Evolutionary conservation across 2,329 filamentous ascomycete species (phyloP), one percentile per base, ranked within the genome.

Genomic region (Colletotrichum sublineola): DNA sequence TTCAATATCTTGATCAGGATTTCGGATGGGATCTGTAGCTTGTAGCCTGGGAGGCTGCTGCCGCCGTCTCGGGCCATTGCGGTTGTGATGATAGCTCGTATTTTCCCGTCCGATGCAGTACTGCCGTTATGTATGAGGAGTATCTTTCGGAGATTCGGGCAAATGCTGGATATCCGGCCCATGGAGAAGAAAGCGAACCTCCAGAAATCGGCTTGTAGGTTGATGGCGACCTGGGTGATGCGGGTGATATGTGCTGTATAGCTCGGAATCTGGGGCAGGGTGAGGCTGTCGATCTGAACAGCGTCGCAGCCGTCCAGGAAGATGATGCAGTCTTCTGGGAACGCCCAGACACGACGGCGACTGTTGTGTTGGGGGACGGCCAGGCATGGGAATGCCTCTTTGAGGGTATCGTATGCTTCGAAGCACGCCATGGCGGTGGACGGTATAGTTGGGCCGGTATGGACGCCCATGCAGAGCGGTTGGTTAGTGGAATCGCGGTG

Each of bases 341-440:
- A 1, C n/a, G 12, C 46, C 31, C 2, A 24, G 1, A 24, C 15
- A 20, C 33, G 2, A 15, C 0, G 12, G 48, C 7, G 3, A 18
- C 14, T 24, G 7, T 24, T n/a, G 11, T 8, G 3, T 18, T 50
- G 6, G 44, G 1, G 20, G 15, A 18, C 60, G 50, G 31, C 33
- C 6, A 56, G 31, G 14, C 15, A 38, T n/a, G 20, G 31, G 2
- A 7, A n/a, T 18, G 15, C 14, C 44, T 50, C 20, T 29, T 38
- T 38, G 36, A 24, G 31, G n/a, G 3, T 36, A 12, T n/a, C 2
- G 15, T 61, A 33, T 29, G 14, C 18, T 40, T 61, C 57, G 9
- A 20, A 33, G 11, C 44, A 40, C 33, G 14, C 9, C 46, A 29
- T 46, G 4, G n/a, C 3, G 20, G 42, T 18, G 7, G 18, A 6